Conservation (phyloP, 2,329 filamentous ascomycete genomes). For the Purpureocillium lavendulum region DNA sequence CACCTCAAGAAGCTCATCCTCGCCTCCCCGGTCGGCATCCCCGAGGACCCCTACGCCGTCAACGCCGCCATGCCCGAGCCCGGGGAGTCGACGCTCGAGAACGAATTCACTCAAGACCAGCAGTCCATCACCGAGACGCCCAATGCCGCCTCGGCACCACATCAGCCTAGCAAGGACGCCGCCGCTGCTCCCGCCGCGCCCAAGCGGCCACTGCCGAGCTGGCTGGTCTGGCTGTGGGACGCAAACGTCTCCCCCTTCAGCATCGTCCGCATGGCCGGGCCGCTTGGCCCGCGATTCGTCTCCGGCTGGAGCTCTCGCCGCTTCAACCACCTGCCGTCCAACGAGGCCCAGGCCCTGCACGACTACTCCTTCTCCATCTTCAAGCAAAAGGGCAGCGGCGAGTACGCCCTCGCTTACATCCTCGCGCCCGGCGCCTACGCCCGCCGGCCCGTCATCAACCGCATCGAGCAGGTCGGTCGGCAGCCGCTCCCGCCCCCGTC, state of each 20-base stretch:
- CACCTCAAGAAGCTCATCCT: conserved; percentile 93
- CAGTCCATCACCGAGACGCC: conserved; percentile 30
- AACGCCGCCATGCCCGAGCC: conserved; percentile 73
- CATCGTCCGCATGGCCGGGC: conserved; percentile 78
- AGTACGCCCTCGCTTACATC: conserved; percentile 88
- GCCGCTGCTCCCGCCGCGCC: conserved; percentile 25
- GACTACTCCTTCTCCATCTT: conserved; percentile 94
- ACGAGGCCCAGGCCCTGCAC: conserved; percentile 78
- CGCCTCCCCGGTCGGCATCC: conserved; percentile 88
- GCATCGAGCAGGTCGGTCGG: conserved; percentile 81
- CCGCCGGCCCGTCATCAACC: conserved; percentile 74
- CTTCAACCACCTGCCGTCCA: conserved; percentile 77
- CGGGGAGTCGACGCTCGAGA: conserved; percentile 60
- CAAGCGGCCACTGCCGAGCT: conserved; percentile 62
- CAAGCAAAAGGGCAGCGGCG: conserved; percentile 81
- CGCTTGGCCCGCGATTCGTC: conserved; percentile 82
- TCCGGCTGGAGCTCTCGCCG: conserved; percentile 91
- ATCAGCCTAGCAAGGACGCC: conserved; percentile 23
- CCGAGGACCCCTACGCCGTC: conserved; percentile 86
- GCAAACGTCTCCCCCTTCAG: conserved; percentile 94
- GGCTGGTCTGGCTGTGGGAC: conserved; percentile 93
- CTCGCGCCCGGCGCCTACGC: conserved; percentile 92
- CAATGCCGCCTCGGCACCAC: not conserved
- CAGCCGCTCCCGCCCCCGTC: conserved; percentile 39
- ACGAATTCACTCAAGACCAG: conserved; percentile 75